Evolutionary conservation across 164 flowering plant species (phyloP).

Genomic region (Chimonanthus salicifolius): DNA sequence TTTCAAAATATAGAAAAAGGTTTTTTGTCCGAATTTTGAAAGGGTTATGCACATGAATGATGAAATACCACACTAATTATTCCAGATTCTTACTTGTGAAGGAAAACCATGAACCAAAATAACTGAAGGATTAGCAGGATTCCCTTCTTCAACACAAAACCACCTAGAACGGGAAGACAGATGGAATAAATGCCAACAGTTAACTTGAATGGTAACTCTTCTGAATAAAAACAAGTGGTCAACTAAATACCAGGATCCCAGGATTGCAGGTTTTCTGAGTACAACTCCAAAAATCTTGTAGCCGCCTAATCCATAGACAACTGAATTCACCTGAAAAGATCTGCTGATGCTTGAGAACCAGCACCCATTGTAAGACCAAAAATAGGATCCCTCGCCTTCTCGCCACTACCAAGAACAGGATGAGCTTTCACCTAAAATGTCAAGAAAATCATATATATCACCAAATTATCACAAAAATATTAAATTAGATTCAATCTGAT

Average conservation of each 20-base stretch:
- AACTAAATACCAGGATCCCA: slow-evolving; percentile 7
- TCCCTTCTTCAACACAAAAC: slow-evolving; percentile 94
- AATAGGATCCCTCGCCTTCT: slow-evolving; percentile 87
- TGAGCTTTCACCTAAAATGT: slow-evolving; percentile 66
- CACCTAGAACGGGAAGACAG: slow-evolving; percentile 64
- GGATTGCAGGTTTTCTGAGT: slow-evolving; percentile 12
- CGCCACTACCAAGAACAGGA: slow-evolving; percentile 58
- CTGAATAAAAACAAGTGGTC: slow-evolving; percentile 20
- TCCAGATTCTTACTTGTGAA: slow-evolving; percentile 65
- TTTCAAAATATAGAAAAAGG: too few species aligned
- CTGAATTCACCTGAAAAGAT: slow-evolving; percentile 63
- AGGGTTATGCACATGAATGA: not conserved
- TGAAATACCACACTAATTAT: not conserved
- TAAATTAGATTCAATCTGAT: too few species aligned
- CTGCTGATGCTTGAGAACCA: slow-evolving; percentile 64
- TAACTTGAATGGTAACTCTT: slow-evolving; percentile 48
- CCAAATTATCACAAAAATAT: not conserved
- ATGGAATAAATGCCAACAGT: slow-evolving; percentile 49
- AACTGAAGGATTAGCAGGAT: slow-evolving; percentile 46
- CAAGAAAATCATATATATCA: not conserved
- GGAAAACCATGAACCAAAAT: slow-evolving; percentile 87
- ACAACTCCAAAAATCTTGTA: slow-evolving; percentile 6
- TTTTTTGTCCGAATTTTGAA: too few species aligned
- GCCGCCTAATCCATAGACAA: slow-evolving; percentile 9
- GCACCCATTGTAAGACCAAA: slow-evolving; percentile 84